Conservation (phyloP, 306 rosid genomes). For the Astragalus glycyphyllos region DNA sequence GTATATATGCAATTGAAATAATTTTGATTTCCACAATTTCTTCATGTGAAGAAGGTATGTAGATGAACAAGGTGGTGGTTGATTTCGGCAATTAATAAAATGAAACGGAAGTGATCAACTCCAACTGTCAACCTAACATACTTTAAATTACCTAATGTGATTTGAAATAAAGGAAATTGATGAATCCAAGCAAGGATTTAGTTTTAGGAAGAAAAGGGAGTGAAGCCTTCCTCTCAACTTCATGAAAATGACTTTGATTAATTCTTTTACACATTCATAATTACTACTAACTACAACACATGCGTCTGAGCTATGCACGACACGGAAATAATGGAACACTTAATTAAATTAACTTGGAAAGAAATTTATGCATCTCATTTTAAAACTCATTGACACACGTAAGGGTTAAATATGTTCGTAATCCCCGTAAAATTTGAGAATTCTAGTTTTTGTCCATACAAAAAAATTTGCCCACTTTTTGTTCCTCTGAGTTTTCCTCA, state of each 20-base stretch:
- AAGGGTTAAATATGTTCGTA: no score
- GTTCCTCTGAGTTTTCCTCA: no score
- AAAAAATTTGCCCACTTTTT: no score
- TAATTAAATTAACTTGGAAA: no score
- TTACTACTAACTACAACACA: no score
- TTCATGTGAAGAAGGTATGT: not conserved
- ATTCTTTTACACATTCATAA: not conserved
- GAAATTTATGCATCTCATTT: no score
- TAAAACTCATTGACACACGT: no score
- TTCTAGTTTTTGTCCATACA: no score
- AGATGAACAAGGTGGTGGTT: constrained; percentile 42
- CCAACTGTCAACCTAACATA: constrained; percentile 60
- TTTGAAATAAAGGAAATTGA: constrained; percentile 25
- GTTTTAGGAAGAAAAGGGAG: constrained; percentile 18
- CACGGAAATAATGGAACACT: no score
- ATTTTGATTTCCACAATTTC: not conserved
- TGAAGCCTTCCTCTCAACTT: constrained; percentile 41
- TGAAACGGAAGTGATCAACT: constrained; percentile 45
- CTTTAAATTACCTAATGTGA: constrained; percentile 54
- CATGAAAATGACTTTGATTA: constrained; percentile 35
- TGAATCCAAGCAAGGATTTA: constrained; percentile 17
- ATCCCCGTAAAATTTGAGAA: no score
- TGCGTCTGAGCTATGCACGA: no score
- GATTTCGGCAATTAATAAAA: constrained; percentile 36
- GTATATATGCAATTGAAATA: not conserved